These are phyloP conservation scores for Abelmoschus esculentus DNA, from an alignment of 345 rosid genomes.

Conservation along the genomic window DNA sequence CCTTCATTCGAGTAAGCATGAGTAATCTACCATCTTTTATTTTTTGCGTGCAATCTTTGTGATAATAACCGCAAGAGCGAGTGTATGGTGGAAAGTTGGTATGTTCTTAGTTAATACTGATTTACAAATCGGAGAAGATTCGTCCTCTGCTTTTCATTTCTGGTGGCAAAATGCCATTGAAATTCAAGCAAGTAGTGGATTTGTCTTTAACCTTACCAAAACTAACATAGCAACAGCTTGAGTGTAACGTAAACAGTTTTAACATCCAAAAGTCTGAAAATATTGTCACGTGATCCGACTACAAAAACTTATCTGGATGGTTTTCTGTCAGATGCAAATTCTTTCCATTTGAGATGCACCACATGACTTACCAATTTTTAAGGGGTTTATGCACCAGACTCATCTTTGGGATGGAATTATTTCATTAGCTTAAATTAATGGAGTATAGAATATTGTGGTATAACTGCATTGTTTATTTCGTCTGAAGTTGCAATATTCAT, in stretches of 20 bases:
- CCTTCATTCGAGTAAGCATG: conserved; percentile 70
- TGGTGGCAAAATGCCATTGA: neutral
- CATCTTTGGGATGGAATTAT: no score
- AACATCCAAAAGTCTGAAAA: neutral
- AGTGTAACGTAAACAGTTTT: neutral
- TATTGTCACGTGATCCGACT: neutral
- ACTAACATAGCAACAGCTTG: neutral
- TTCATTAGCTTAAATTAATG: no score
- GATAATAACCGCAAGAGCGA: neutral
- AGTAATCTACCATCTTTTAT: neutral
- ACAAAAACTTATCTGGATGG: neutral
- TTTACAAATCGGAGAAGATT: neutral
- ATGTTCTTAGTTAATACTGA: neutral
- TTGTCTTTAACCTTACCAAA: neutral
- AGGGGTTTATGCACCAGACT: neutral
- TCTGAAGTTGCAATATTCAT: neutral
- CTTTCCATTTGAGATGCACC: neutral
- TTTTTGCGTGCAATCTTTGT: neutral
- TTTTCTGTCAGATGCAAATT: neutral
- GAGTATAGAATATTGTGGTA: neutral
- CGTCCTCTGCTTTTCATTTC: neutral
- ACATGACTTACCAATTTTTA: neutral
- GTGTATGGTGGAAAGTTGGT: neutral
- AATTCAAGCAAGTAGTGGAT: neutral
- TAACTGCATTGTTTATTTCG: neutral